phyloP scores from a whole-genome alignment of 306 rosid genomes.

The Quercus dentata region DNA sequence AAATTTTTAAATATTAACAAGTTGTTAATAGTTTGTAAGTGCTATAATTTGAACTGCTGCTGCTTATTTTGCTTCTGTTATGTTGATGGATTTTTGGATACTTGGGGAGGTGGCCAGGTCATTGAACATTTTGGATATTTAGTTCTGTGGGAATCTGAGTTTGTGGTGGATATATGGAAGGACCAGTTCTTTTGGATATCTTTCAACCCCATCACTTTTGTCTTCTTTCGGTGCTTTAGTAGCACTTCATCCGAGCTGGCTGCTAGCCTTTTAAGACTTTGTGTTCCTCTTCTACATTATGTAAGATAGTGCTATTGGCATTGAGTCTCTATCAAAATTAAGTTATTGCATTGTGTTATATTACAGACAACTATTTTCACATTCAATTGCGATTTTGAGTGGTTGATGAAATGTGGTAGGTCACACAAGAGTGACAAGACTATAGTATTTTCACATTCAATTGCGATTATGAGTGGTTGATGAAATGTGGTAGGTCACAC shows the following conservation, averaged over 20 bases:
- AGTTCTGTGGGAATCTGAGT: slow-evolving; percentile 49
- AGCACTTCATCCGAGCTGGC: not conserved
- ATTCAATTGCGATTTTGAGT: no score
- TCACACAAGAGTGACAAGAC: no score
- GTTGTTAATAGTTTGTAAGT: slow-evolving; percentile 10
- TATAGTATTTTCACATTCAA: no score
- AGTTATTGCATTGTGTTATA: no score
- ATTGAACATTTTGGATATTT: slow-evolving; percentile 37
- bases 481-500: no score
- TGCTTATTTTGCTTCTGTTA: not conserved
- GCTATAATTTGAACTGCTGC: slow-evolving; percentile 22
- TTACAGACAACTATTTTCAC: no score
- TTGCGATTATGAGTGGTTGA: no score
- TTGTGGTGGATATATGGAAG: slow-evolving; percentile 58
- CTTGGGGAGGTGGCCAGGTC: slow-evolving; percentile 9
- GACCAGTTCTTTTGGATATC: slow-evolving; percentile 32
- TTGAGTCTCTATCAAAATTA: not conserved
- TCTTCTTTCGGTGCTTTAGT: not conserved
- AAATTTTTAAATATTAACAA: not conserved
- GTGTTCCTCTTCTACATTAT: not conserved
- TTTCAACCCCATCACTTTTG: slow-evolving; percentile 32
- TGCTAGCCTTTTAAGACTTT: not conserved
- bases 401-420: no score
- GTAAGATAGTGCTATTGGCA: not conserved
- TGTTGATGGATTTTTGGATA: not conserved